Evolutionary conservation across 2,329 filamentous ascomycete species (phyloP), one percentile per base, ranked within the genome.

Genomic region (Colletotrichum sp.): DNA sequence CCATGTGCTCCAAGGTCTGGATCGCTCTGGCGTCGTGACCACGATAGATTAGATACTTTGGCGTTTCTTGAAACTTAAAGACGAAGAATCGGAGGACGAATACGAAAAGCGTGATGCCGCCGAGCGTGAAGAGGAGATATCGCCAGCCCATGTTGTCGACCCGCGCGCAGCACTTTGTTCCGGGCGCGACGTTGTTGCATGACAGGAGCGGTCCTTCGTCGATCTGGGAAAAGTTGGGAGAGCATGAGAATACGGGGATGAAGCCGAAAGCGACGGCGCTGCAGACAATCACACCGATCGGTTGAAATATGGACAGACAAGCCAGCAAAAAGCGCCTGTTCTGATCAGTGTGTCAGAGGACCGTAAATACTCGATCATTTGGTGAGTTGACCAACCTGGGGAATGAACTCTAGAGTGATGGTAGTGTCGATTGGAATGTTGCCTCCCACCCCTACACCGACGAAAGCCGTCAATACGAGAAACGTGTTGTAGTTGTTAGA

Each of bases 101-200:
- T 83, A 92, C 89, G 58, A 88, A 77, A 71, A 92, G 83, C 0
- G 90, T 87, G 13, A 92, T 83, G 1, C 85, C 88, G 8, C 90
- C 91, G 82, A 92, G 88, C 8, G 85, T 83, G 70, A 91, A 86
- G 78, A 91, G 82, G 57, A 90, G 89, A 79, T 92, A 92, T 52
- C 91, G 82, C 91, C 91, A 92, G 3, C 91, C 91, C 86, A 90
- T 89, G 77, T 92, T 92, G 67, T 87, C 81, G 30, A 79, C 43
- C 60, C 79, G 81, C 5, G 81, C 78, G 67, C 84, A 85, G 76
- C 83, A 84, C 18, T 79, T 72, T 52, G 67, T 74, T 8, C 80
- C 82, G 0, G 77, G 18, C 0, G 78, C 67, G 3, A 82, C 82
- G 0, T 78, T 81, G 10, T 82, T 83, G 78, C 90, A 91, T 1